phyloP scores from a whole-genome alignment of 345 rosid species.

The Eucalyptus virginea region DNA sequence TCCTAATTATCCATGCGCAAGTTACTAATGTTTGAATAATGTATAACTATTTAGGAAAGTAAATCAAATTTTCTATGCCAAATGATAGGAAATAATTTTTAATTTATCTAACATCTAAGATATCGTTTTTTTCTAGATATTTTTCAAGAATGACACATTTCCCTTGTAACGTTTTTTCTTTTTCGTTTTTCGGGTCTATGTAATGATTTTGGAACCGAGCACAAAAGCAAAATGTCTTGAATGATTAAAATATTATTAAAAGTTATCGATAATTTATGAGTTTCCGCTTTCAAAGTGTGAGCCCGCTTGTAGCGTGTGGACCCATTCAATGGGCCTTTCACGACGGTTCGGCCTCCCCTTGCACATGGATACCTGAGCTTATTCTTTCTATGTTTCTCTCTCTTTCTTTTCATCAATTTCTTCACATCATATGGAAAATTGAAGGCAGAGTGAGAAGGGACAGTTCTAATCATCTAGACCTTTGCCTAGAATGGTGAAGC shows the following conservation, averaged over 20 bases:
- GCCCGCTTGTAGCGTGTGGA: not conserved
- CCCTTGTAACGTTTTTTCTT: not conserved
- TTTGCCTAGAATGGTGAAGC: not conserved
- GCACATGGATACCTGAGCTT: not conserved
- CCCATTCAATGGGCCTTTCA: not conserved
- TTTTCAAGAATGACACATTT: not conserved
- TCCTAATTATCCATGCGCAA: rapidly evolving
- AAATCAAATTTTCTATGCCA: not conserved
- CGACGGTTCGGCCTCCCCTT: not conserved
- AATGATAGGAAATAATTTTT: not conserved
- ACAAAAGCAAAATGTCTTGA: not conserved
- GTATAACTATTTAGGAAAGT: no score
- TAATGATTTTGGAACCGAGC: not conserved
- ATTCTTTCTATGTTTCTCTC: not conserved
- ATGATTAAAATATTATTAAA: not conserved
- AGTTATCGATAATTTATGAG: not conserved
- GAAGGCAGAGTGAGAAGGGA: not conserved
- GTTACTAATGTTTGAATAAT: rapidly evolving
- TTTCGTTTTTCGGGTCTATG: rapidly evolving
- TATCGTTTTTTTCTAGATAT: no score
- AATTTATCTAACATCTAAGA: no score
- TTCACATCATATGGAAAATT: not conserved
- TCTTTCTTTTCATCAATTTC: not conserved
- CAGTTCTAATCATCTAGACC: not conserved
- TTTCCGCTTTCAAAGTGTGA: not conserved